Evolutionary conservation across 2,329 filamentous ascomycete genomes (phyloP), one percentile per base, ranked within the genome.

Genomic region (Fusarium verticillioides): DNA sequence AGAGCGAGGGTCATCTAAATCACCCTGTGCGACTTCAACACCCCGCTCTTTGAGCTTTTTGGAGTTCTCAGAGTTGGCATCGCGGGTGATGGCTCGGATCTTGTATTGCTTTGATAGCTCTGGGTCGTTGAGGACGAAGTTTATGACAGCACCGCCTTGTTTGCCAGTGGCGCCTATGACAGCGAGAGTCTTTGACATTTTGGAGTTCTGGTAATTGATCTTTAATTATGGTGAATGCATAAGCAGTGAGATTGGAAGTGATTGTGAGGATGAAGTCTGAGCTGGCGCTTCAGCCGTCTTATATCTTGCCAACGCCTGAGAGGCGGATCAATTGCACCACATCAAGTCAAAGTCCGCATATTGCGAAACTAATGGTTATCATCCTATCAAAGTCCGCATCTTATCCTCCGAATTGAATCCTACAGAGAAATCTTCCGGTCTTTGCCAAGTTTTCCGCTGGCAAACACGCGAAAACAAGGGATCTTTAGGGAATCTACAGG

Each of bases 161-260:
- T 85, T 82, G 66, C 87, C 86, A 1, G 87, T 89, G 28, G 86
- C 86, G 13, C 87, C 87, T 57, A 88, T 87, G 30, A 89, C 81
- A 32, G 81, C 82, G 39, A 87, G 78, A 37, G 82, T 70, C 43
- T 83, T 82, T 44, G 74, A 63, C 79, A 81, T 81, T 32, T 66
- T 56, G 23, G 19, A 9, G 23, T 7, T 36, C 23, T 23, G 30
- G 19, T 36, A 18, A 11, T 9, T 15, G 26, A 26, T 9, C 21
- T n/a, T 11, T 15, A n/a, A 30, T 11, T 28, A 7, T 47, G 19
- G 50, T 26, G 0, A 23, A 11, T 32, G 23, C 12, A n/a, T 40
- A 42, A 28, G 9, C 12, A 34, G 30, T 26, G 32, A 16, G 28
- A 34, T 37, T 36, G 4, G 46, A 23, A 12, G 36, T 42, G 28